phyloP scores from a whole-genome alignment of 768 basidiomycete species.

The Collybiopsis luxurians region DNA sequence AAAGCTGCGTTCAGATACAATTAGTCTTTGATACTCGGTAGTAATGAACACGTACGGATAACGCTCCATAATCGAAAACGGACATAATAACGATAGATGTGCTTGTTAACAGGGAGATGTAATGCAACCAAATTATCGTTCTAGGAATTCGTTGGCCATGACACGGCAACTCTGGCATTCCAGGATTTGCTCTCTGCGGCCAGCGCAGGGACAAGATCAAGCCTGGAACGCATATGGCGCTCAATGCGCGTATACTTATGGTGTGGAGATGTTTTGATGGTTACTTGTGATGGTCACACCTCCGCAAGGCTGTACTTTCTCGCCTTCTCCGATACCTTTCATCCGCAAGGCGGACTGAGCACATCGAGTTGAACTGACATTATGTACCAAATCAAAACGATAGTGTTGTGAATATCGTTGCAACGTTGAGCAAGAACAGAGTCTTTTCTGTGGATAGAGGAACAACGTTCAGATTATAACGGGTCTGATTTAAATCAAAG shows the following conservation, averaged over 20 bases:
- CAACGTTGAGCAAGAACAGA: too few species aligned
- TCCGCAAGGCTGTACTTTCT: too few species aligned
- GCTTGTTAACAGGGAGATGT: constrained; percentile 3
- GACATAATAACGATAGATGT: background rate
- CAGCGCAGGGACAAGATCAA: constrained; percentile 4
- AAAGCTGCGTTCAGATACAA: background rate
- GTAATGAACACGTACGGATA: background rate
- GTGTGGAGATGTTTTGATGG: background rate
- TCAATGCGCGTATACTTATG: background rate
- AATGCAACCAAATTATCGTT: background rate
- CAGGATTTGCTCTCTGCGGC: constrained; percentile 3
- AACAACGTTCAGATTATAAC: too few species aligned
- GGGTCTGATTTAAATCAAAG: too few species aligned
- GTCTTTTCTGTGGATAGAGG: too few species aligned
- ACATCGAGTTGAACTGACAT: too few species aligned
- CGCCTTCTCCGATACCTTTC: too few species aligned
- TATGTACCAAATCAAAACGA: too few species aligned
- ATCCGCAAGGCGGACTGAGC: too few species aligned
- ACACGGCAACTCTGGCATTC: background rate
- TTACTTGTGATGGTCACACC: background rate
- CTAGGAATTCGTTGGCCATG: background rate
- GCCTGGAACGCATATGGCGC: background rate
- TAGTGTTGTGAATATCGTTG: too few species aligned
- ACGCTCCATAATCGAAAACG: constrained; percentile 2
- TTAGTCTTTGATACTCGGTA: background rate